Conservation (phyloP, 164 flowering plant genomes). For the Stephania yunnanensis region DNA sequence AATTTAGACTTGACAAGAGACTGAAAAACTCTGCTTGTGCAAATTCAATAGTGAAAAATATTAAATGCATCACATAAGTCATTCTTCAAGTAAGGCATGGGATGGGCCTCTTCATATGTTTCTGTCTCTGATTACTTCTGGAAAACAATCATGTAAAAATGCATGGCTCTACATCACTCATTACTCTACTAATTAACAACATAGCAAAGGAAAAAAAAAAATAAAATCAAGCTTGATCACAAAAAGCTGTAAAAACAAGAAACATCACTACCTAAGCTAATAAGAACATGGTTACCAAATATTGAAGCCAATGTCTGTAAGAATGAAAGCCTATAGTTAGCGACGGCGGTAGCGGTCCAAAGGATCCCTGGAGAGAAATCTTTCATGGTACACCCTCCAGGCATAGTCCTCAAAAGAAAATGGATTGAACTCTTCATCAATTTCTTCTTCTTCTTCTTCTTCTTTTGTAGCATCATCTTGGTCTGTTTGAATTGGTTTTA, state of each 20-base stretch:
- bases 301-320: too few species aligned
- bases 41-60: background rate
- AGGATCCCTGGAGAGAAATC: slow-evolving; percentile 48
- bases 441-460: background rate
- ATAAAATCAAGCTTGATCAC: too few species aligned
- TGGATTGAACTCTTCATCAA: slow-evolving; percentile 26
- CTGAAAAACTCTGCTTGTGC: too few species aligned
- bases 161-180: too few species aligned
- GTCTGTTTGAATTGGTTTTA: background rate
- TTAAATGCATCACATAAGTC: background rate
- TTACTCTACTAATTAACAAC: too few species aligned
- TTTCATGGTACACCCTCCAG: slow-evolving; percentile 70
- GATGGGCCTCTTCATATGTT: background rate
- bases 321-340: too few species aligned
- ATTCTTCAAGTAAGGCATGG: background rate
- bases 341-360: slow-evolving; percentile 45
- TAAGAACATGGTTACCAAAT: too few species aligned
- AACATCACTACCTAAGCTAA: too few species aligned
- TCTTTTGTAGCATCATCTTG: slow-evolving; percentile 3
- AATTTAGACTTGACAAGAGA: too few species aligned
- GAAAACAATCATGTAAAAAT: background rate
- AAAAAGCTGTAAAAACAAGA: too few species aligned
- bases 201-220: too few species aligned
- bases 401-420: slow-evolving; percentile 76
- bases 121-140: background rate